A percentile compares a stretch with the other conserved stretches of the same genome.
Evolutionary conservation across 148 eudicot genomes (phyloP).

Genomic region (Cornus florida): DNA sequence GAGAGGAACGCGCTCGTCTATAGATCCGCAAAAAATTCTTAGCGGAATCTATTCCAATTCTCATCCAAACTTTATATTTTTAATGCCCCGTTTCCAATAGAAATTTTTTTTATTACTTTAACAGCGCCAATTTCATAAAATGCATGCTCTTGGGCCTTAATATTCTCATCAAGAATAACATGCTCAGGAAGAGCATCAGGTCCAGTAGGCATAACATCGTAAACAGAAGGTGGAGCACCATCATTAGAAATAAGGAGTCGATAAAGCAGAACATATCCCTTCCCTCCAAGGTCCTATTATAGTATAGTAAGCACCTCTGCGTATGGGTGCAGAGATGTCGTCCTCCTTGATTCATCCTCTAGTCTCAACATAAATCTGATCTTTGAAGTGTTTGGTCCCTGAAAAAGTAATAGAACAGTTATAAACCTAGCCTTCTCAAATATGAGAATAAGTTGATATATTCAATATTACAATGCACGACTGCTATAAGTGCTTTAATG

Average conservation of each 20-base stretch:
- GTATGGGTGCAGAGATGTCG: slow-evolving; percentile 72
- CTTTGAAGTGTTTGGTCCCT: slow-evolving; percentile 75
- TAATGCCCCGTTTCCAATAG: too few relatives aligned
- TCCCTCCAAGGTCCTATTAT: slow-evolving; percentile 68
- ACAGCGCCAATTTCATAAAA: slow-evolving; percentile 67
- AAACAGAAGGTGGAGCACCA: slow-evolving; percentile 44
- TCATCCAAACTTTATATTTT: too few relatives aligned
- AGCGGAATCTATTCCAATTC: too few relatives aligned
- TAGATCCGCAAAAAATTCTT: too few relatives aligned
- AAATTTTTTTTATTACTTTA: slow-evolving; percentile 48
- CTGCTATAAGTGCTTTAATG: not conserved
- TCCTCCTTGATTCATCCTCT: slow-evolving; percentile 88
- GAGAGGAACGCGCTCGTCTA: too few relatives aligned
- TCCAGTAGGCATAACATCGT: slow-evolving; percentile 79
- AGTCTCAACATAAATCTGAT: slow-evolving; percentile 68
- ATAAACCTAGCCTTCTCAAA: not conserved
- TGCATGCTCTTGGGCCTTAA: slow-evolving; percentile 61
- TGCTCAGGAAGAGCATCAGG: slow-evolving; percentile 84
- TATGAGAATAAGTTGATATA: not conserved
- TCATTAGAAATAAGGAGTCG: slow-evolving; percentile 50
- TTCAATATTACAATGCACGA: not conserved
- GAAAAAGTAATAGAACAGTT: not conserved
- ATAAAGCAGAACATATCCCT: slow-evolving; percentile 74
- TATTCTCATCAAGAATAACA: slow-evolving; percentile 82
- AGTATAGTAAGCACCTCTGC: slow-evolving; percentile 80